Conservation (phyloP, 176 grass and related monocot species). For the Pontederia paniculata region DNA sequence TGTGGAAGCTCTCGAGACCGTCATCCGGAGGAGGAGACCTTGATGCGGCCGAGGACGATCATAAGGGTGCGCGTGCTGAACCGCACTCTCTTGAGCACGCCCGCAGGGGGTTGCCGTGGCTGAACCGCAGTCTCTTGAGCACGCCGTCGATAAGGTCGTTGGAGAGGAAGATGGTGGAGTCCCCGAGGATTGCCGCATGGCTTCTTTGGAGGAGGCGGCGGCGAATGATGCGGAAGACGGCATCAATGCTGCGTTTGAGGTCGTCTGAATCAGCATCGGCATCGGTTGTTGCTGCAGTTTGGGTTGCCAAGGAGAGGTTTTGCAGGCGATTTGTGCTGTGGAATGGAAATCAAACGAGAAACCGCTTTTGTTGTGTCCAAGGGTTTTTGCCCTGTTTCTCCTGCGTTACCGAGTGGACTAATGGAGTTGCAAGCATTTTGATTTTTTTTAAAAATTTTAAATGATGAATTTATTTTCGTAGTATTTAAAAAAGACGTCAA, state of each 20-base stretch:
- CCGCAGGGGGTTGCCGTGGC: conserved; percentile 59
- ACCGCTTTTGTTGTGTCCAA: too few species aligned
- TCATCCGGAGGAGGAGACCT: conserved; percentile 74
- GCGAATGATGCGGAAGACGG: conserved; percentile 47
- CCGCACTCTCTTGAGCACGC: too few species aligned
- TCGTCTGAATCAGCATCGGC: background rate
- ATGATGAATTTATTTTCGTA: too few species aligned
- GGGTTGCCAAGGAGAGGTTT: too few species aligned
- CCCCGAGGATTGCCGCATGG: conserved; percentile 33
- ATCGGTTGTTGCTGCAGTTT: too few species aligned
- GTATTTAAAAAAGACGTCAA: too few species aligned
- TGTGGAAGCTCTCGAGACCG: conserved; percentile 54
- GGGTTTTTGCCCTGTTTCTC: too few species aligned
- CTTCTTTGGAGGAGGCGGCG: conserved; percentile 35
- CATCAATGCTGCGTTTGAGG: conserved; percentile 4
- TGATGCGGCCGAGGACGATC: conserved; percentile 64
- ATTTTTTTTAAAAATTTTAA: too few species aligned
- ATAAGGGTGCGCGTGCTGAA: conserved; percentile 54
- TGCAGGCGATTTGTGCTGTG: too few species aligned
- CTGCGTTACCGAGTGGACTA: too few species aligned
- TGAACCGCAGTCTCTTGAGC: conserved; percentile 62
- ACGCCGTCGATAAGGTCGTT: conserved; percentile 52
- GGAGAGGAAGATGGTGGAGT: conserved; percentile 36
- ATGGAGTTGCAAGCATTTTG: too few species aligned
- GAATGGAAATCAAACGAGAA: too few species aligned